phyloP scores from a whole-genome alignment of 2,329 filamentous ascomycete species.

The Paecilomyces sp. region DNA sequence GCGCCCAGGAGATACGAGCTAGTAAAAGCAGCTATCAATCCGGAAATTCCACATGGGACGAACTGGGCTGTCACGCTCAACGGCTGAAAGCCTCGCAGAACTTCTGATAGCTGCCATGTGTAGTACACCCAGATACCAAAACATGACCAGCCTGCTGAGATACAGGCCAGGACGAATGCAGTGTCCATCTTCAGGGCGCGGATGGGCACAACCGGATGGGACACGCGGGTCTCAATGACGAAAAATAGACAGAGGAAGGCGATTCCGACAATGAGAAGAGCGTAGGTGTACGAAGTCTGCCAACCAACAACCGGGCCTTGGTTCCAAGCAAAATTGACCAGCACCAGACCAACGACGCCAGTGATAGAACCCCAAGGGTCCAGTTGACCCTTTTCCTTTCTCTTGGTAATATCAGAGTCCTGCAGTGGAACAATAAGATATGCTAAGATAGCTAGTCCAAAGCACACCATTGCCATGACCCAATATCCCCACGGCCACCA shows the following conservation, averaged over 20 bases:
- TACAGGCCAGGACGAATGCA: conserved; percentile 31
- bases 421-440: conserved; percentile 33
- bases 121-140: conserved; percentile 39
- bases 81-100: conserved; percentile 15
- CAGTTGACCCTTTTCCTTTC: conserved; percentile 17
- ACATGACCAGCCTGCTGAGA: conserved; percentile 33
- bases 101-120: conserved; percentile 25
- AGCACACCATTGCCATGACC: conserved; percentile 34
- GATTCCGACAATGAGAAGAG: conserved; percentile 39
- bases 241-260: conserved; percentile 22
- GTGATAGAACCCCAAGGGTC: conserved; percentile 38
- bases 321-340: conserved; percentile 51
- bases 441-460: conserved; percentile 19
- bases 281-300: conserved; percentile 37
- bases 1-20: conserved; percentile 17
- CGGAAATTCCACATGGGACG: conserved; percentile 19
- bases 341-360: conserved; percentile 42
- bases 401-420: conserved; percentile 16
- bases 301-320: conserved; percentile 42
- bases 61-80: conserved; percentile 24
- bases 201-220: conserved; percentile 2
- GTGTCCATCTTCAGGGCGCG: conserved; percentile 11
- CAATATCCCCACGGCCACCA: conserved; percentile 51
- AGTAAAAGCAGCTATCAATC: conserved; percentile 22
- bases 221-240: conserved; percentile 1